Evolutionary conservation across 495 filamentous ascomycete genomes (phyloP).

Genomic region (Penicillium roqueforti): DNA sequence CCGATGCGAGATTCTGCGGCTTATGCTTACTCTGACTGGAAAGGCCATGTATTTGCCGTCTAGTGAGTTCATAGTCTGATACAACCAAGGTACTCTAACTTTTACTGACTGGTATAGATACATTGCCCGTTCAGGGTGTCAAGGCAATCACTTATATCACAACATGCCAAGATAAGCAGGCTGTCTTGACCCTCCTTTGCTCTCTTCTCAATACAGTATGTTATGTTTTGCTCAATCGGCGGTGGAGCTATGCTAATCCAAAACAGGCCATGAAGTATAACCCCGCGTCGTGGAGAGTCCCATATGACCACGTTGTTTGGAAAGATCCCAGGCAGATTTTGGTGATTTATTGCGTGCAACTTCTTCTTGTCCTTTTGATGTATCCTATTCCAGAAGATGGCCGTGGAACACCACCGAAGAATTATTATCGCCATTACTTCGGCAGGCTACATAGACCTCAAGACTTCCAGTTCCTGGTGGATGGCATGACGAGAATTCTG

Average conservation of each 20-base stretch:
- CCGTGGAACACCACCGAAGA: constrained; percentile 63
- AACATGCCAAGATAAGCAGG: constrained; percentile 84
- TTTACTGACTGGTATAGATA: constrained; percentile 38
- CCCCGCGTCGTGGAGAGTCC: constrained; percentile 88
- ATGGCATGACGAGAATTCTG: constrained; percentile 90
- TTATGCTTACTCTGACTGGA: constrained; percentile 80
- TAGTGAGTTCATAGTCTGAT: constrained; percentile 39
- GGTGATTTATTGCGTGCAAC: constrained; percentile 85
- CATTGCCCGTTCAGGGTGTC: constrained; percentile 80
- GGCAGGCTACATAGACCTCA: constrained; percentile 87
- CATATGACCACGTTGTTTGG: constrained; percentile 90
- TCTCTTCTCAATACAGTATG: constrained; percentile 94
- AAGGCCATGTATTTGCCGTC: constrained; percentile 92
- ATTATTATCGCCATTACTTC: constrained; percentile 88
- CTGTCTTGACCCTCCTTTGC: constrained; percentile 82
- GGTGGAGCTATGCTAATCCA: constrained; percentile 1
- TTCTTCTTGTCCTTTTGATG: constrained; percentile 80
- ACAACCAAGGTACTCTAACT: background rate
- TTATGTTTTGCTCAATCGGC: constrained; percentile 40
- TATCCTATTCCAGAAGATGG: constrained; percentile 86
- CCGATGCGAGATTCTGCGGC: constrained; percentile 80
- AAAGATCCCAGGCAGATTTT: constrained; percentile 90
- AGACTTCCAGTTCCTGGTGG: constrained; percentile 96
- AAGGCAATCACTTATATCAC: constrained; percentile 86
- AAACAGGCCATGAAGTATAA: constrained; percentile 90